Evolutionary conservation across 495 filamentous ascomycete genomes (phyloP).

Genomic region (Letharia columbiana): DNA sequence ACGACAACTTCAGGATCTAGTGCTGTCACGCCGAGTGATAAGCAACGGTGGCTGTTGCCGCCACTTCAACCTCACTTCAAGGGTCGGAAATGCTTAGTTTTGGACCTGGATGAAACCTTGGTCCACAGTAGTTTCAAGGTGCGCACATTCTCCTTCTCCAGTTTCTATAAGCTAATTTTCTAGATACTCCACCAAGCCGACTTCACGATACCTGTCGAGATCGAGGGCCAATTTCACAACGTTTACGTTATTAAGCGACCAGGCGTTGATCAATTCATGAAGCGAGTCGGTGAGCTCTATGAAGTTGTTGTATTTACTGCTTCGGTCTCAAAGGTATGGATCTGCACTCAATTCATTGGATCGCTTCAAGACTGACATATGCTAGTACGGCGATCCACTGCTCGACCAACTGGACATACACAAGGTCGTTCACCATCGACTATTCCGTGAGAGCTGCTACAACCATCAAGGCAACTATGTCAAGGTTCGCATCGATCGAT

Average conservation of each 20-base stretch:
- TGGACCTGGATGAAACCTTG: slow-evolving; percentile 96
- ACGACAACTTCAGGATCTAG: slow-evolving; percentile 27
- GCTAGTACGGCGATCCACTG: slow-evolving; percentile 88
- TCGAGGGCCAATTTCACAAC: slow-evolving; percentile 97
- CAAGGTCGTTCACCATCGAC: slow-evolving; percentile 86
- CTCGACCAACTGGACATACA: slow-evolving; percentile 97
- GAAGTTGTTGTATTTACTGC: slow-evolving; percentile 99
- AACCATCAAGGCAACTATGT: slow-evolving; percentile 99
- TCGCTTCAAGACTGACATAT: slow-evolving; percentile 11
- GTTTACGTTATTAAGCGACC: slow-evolving; percentile 99
- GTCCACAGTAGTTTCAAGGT: slow-evolving; percentile 99
- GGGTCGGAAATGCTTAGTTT: slow-evolving; percentile 85
- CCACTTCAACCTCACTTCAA: slow-evolving; percentile 67
- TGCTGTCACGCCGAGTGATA: slow-evolving; percentile 34
- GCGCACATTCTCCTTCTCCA: slow-evolving; percentile 20
- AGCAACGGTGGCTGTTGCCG: slow-evolving; percentile 68
- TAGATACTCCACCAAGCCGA: slow-evolving; percentile 97
- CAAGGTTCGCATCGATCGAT: slow-evolving; percentile 47
- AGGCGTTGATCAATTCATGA: slow-evolving; percentile 98
- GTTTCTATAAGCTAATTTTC: slow-evolving; percentile 24
- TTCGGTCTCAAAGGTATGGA: slow-evolving; percentile 88
- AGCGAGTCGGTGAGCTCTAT: slow-evolving; percentile 92
- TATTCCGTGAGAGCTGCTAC: slow-evolving; percentile 98
- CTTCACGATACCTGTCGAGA: slow-evolving; percentile 98
- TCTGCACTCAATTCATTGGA: background rate